These are phyloP conservation scores for Xylaria hypoxylon DNA, from an alignment of 2,329 filamentous ascomycete species.

Conservation along the genomic window DNA sequence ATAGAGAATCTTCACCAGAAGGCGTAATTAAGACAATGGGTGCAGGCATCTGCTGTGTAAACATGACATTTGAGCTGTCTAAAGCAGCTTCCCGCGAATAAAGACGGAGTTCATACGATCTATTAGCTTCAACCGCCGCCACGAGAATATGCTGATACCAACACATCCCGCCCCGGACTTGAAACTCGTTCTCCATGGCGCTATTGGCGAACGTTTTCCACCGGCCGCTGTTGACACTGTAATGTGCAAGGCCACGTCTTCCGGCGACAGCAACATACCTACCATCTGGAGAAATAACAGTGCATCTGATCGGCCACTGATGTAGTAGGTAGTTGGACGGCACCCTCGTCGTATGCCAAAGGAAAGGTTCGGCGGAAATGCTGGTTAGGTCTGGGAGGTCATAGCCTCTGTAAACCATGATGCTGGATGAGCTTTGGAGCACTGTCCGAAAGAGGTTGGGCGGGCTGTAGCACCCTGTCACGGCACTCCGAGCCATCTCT, in stretches of 20 bases:
- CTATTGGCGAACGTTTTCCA: conserved; percentile 95
- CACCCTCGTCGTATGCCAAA: conserved; percentile 95
- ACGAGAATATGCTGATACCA: conserved; percentile 98
- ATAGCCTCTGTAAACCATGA: conserved; percentile 94
- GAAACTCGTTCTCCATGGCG: conserved; percentile 87
- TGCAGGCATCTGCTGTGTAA: conserved; percentile 81
- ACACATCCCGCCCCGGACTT: conserved; percentile 95
- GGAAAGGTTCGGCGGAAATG: conserved; percentile 88
- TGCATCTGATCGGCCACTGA: conserved; percentile 92
- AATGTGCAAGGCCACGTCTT: conserved; percentile 89
- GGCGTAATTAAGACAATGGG: conserved; percentile 91
- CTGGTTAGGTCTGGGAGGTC: conserved; percentile 90
- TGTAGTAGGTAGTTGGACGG: conserved; percentile 86
- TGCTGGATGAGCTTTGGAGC: conserved; percentile 85
- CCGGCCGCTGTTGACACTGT: conserved; percentile 91
- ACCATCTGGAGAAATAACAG: conserved; percentile 90
- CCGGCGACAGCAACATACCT: conserved; percentile 98
- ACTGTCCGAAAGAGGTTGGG: conserved; percentile 91
- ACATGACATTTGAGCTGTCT: conserved; percentile 77
- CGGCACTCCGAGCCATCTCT: conserved; percentile 94
- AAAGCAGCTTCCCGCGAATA: conserved; percentile 89
- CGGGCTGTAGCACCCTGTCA: conserved; percentile 89
- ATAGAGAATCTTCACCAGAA: conserved; percentile 91
- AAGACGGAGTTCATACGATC: conserved; percentile 86
- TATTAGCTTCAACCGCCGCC: conserved; percentile 88